Evolutionary conservation across 768 basidiomycete species (phyloP), one percentile per base, ranked within the genome.

Genomic region (Macrolepiota fuliginosa): DNA sequence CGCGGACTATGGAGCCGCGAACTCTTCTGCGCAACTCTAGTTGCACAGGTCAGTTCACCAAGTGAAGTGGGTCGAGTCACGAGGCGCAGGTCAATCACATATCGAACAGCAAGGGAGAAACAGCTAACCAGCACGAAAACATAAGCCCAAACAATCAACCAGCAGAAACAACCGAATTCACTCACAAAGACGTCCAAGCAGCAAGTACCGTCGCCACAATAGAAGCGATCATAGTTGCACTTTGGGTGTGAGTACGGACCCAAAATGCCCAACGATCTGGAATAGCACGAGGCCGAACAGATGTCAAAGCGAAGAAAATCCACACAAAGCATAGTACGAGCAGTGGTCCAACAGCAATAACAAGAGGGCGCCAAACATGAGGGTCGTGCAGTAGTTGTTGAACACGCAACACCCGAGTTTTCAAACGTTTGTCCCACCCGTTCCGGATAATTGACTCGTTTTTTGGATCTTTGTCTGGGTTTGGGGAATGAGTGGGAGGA

Each of bases 231-330:
- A 58, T 58, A n/a, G 56, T 58, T 11, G 47, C 17, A 11, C 56
- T 50, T 25, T 50, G 47, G 24, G 19, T 47, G 24, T 58, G 47
- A 7, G 46, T 35, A 13, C 46, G 35, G 37, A 58, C 49, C 1
- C 22, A 13, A 17, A 22, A 17, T 36, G 47, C 32, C 19, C 49
- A 17, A 5, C 24, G 37, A 24, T 57, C 56, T 22, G 56, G 46
- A 24, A 58, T 10, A 17, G 47, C n/a, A 6, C 49, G 15, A 49
- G 56, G 46, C 19, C 17, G 15, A 15, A 4, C 15, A 4, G 13
- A 58, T 19, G 56, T 50, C 32, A 58, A 4, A 7, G 56, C 56
- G 46, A 49, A 58, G 32, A 58, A 47, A 17, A 22, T 35, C 47
- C 46, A 50, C 29, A 49, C 22, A 19, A 58, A 58, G 3, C 46